Percentiles rank a stretch among this genome's conserved stretches.
phyloP scores from a whole-genome alignment of 257 asterid species.

The Solanum dulcamara region DNA sequence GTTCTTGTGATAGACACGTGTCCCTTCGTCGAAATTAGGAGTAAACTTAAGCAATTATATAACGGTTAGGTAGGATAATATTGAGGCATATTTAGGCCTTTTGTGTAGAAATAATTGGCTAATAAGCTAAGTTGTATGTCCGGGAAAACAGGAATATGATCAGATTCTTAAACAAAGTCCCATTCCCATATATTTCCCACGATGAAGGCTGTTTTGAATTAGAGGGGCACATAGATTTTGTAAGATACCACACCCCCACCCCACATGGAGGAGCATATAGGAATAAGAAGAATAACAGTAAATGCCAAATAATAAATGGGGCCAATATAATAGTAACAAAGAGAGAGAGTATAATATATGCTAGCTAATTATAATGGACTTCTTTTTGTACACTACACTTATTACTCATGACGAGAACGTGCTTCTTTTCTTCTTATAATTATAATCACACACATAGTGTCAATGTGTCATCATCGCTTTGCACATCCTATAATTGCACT shows the following conservation, averaged over 20 bases:
- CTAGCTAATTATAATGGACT: background rate
- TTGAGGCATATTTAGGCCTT: background rate
- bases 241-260: background rate
- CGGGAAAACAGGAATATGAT: background rate
- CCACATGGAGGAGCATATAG: background rate
- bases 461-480: background rate
- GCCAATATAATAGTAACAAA: background rate
- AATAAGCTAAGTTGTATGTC: background rate
- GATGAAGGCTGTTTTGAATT: background rate
- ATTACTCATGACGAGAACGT: slow-evolving; percentile 1
- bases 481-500: background rate
- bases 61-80: background rate
- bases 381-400: background rate
- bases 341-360: background rate
- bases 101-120: background rate
- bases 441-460: background rate
- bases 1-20: too few species aligned
- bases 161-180: background rate
- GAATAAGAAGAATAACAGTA: background rate
- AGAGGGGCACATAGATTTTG: background rate
- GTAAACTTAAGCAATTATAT: too few species aligned
- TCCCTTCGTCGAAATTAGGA: too few species aligned
- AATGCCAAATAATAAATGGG: background rate
- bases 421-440: background rate
- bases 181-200: background rate